These are phyloP conservation scores for Crithidia sp. DNA, from an alignment of 208 protist genomes.

Conservation along the genomic window DNA sequence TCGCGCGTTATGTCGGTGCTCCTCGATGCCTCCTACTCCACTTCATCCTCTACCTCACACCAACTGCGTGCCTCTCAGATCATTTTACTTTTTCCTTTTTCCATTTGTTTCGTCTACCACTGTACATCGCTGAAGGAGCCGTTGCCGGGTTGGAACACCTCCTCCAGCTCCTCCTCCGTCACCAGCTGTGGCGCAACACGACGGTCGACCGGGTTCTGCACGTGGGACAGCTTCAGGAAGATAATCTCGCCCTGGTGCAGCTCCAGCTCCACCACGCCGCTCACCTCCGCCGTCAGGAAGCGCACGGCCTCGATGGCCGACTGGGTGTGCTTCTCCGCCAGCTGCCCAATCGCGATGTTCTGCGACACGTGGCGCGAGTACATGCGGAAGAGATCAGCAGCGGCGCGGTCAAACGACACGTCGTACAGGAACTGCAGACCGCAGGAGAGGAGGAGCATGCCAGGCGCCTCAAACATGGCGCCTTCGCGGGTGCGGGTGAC, in stretches of 20 bases:
- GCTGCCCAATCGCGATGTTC: slow-evolving; percentile 68
- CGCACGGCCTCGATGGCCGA: slow-evolving; percentile 86
- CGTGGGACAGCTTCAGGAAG: slow-evolving; percentile 85
- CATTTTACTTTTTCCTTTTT: not conserved
- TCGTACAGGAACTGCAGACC: slow-evolving; percentile 88
- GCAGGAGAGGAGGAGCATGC: slow-evolving; percentile 84
- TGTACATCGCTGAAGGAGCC: slow-evolving; percentile 89
- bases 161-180: slow-evolving; percentile 85
- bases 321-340: slow-evolving; percentile 85
- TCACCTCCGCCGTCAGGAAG: slow-evolving; percentile 70
- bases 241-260: slow-evolving; percentile 90
- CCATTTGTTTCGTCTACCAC: slow-evolving; percentile 52
- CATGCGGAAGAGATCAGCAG: slow-evolving; percentile 73
- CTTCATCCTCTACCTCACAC: too few species aligned
- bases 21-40: too few species aligned
- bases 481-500: slow-evolving; percentile 79
- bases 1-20: too few species aligned
- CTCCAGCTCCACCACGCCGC: slow-evolving; percentile 87
- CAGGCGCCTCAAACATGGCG: slow-evolving; percentile 91
- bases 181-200: slow-evolving; percentile 54
- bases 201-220: slow-evolving; percentile 46
- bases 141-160: slow-evolving; percentile 87
- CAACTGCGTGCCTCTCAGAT: too few species aligned
- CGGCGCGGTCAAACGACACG: slow-evolving; percentile 80
- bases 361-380: slow-evolving; percentile 81